phyloP scores from a whole-genome alignment of 2,329 filamentous ascomycete genomes.

The Neonectria faginata region DNA sequence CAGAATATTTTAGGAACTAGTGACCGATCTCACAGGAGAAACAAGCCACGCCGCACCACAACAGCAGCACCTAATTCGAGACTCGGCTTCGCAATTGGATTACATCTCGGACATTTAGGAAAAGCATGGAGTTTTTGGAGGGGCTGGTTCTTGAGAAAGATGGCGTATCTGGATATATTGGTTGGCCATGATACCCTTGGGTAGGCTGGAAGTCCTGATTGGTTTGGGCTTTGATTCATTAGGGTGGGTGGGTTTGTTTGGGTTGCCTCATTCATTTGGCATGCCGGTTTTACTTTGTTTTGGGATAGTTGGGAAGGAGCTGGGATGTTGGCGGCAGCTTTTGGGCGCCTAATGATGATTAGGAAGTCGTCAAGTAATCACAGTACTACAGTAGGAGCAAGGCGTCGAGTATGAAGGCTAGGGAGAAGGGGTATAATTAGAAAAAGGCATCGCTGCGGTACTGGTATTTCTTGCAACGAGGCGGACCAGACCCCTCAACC shows the following conservation, averaged over 20 bases:
- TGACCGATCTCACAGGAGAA: not conserved
- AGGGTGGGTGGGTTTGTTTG: not conserved
- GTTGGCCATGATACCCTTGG: slow-evolving; percentile 14
- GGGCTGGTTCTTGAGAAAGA: slow-evolving; percentile 2
- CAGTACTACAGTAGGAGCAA: not conserved
- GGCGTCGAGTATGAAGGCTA: slow-evolving; percentile 2
- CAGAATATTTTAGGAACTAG: slow-evolving; percentile 10
- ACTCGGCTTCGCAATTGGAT: slow-evolving; percentile 5
- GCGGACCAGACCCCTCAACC: not conserved
- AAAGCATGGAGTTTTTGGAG: slow-evolving; percentile 18
- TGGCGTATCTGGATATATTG: slow-evolving; percentile 15
- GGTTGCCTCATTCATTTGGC: slow-evolving; percentile 10
- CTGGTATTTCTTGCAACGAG: not conserved
- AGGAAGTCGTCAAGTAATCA: not conserved
- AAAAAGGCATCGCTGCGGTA: slow-evolving; percentile 5
- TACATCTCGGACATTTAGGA: slow-evolving; percentile 12
- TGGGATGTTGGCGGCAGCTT: not conserved
- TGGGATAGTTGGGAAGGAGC: not conserved
- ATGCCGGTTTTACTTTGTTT: not conserved
- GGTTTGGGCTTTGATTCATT: slow-evolving; percentile 5
- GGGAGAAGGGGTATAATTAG: not conserved
- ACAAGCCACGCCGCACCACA: not conserved
- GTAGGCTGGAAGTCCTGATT: not conserved
- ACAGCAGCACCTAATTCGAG: slow-evolving; percentile 10
- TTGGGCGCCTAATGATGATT: not conserved